A percentile compares a stretch with the other conserved stretches of the same genome.
These are phyloP conservation scores for Ramularia collo-cygni DNA, from an alignment of 2,329 filamentous ascomycete genomes.

Conservation along the genomic window DNA sequence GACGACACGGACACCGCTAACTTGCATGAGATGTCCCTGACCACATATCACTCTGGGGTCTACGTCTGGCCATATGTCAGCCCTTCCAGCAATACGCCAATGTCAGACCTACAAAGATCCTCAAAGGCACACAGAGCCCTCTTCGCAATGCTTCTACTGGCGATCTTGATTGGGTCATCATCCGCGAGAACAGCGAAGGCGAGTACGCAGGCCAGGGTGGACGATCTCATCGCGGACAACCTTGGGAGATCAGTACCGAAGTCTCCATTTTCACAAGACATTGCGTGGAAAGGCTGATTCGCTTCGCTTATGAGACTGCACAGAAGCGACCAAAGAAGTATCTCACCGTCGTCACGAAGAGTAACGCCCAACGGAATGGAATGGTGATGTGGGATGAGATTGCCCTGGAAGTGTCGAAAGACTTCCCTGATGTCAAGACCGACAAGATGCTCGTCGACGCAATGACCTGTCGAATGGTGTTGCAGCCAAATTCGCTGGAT, in stretches of 20 bases:
- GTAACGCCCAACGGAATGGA: conserved; percentile 58
- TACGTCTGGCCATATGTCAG: conserved; percentile 50
- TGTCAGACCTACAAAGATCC: conserved; percentile 52
- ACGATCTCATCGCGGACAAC: conserved; percentile 50
- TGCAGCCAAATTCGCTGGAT: conserved; percentile 53
- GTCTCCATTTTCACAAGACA: conserved; percentile 58
- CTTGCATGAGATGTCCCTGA: conserved; percentile 43
- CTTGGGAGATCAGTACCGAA: conserved; percentile 57
- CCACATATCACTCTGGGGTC: conserved; percentile 44
- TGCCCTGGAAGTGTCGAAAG: conserved; percentile 46
- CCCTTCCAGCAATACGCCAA: conserved; percentile 53
- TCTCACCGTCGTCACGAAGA: conserved; percentile 59
- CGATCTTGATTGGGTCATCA: conserved; percentile 60
- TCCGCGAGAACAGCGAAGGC: conserved; percentile 61
- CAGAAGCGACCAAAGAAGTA: conserved; percentile 50
- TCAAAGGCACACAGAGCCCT: conserved; percentile 54
- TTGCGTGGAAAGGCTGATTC: conserved; percentile 52
- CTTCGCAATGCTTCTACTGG: conserved; percentile 48
- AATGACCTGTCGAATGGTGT: conserved; percentile 59
- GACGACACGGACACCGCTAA: neutral
- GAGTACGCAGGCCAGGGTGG: conserved; percentile 62
- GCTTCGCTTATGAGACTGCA: conserved; percentile 58
- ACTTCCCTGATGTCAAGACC: conserved; percentile 52
- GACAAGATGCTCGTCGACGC: conserved; percentile 64
- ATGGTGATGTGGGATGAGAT: conserved; percentile 65